These are phyloP conservation scores for Setomelanomma holmii DNA, from an alignment of 2,329 filamentous ascomycete species.

Conservation along the genomic window DNA sequence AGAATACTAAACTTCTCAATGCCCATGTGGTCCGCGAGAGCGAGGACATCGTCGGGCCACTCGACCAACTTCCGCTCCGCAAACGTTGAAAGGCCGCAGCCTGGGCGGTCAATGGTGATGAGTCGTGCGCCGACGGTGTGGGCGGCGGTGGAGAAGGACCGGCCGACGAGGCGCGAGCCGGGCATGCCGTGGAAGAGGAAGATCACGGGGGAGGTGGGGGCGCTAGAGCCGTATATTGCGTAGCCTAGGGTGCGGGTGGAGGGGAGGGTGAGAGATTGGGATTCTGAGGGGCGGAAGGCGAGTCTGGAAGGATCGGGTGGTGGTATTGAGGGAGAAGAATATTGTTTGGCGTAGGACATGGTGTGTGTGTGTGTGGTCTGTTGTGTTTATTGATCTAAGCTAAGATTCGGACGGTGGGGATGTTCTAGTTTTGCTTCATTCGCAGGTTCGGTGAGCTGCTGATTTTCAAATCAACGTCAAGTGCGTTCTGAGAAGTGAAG, in stretches of 20 bases:
- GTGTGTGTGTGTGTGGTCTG: background rate
- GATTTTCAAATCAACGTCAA: too few species aligned
- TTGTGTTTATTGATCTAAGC: background rate
- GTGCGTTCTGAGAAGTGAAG: too few species aligned
- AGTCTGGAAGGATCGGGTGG: conserved; percentile 25
- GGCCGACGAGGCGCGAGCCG: conserved; percentile 50
- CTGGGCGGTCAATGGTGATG: conserved; percentile 53
- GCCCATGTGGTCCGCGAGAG: conserved; percentile 48
- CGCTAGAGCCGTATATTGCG: conserved; percentile 49
- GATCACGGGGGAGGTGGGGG: conserved; percentile 44
- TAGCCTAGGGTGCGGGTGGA: conserved; percentile 50
- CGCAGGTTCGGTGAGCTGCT: too few species aligned
- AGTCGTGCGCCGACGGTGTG: conserved; percentile 43
- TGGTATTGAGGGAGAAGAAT: conserved; percentile 11
- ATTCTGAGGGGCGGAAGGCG: conserved; percentile 16
- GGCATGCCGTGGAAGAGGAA: conserved; percentile 54
- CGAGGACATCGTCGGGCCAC: conserved; percentile 51
- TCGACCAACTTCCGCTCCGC: conserved; percentile 29
- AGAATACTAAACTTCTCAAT: conserved; percentile 51
- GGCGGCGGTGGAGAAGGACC: conserved; percentile 35
- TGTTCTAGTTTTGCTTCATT: too few species aligned
- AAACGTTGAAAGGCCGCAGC: conserved; percentile 50
- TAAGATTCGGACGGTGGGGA: too few species aligned
- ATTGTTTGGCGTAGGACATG: background rate
- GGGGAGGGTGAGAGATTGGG: conserved; percentile 25